phyloP scores from a whole-genome alignment of 2,329 filamentous ascomycete species.

The Fusarium verticillioides region DNA sequence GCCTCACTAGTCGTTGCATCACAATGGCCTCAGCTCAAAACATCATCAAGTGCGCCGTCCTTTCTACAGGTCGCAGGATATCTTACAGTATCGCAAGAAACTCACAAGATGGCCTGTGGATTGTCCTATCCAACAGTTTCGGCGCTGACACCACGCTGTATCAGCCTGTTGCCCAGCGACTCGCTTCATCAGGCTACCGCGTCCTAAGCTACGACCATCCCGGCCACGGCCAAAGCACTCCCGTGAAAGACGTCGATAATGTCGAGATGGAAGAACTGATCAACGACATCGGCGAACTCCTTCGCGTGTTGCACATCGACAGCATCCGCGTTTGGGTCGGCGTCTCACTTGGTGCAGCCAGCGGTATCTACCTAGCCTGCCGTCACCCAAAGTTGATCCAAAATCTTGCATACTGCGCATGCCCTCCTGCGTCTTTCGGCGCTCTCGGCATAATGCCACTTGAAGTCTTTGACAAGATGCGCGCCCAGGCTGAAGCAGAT shows the following conservation, averaged over 20 bases:
- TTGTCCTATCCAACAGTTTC: slow-evolving; percentile 1
- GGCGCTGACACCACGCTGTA: slow-evolving; percentile 1
- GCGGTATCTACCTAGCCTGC: not conserved
- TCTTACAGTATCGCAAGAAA: not conserved
- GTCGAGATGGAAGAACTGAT: not conserved
- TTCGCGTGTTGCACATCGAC: not conserved
- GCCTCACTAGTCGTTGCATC: too few relatives aligned
- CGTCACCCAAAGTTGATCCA: not conserved
- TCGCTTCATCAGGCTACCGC: not conserved
- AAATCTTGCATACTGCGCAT: not conserved
- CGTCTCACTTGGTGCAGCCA: slow-evolving; percentile 5
- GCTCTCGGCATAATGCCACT: not conserved
- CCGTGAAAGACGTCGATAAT: not conserved
- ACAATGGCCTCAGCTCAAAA: not conserved
- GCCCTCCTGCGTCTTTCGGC: not conserved
- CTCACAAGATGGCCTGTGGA: not conserved
- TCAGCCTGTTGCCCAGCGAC: not conserved
- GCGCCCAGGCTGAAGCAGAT: not conserved
- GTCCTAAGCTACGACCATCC: slow-evolving; percentile 14
- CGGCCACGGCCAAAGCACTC: not conserved
- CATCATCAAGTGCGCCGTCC: not conserved
- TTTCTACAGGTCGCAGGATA: not conserved
- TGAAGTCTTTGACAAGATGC: not conserved
- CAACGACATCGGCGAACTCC: not conserved
- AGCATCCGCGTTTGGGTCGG: not conserved